Conservation (phyloP, 1,284 basidiomycete genomes). For the Trametes sp. region DNA sequence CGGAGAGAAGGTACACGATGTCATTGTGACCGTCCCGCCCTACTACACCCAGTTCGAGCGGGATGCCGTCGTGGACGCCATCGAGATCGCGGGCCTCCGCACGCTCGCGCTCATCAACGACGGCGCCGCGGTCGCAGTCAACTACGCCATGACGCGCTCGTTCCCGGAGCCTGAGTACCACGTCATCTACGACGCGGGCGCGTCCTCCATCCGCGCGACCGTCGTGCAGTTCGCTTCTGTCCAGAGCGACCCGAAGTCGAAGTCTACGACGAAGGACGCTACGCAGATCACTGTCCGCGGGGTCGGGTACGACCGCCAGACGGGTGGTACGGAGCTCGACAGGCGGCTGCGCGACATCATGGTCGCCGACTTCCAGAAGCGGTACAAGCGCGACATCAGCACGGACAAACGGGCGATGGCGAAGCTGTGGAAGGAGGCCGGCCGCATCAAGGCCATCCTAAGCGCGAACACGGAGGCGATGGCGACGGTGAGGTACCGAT, state of each 20-base stretch:
- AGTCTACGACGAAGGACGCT: constrained; percentile 58
- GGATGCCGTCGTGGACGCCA: constrained; percentile 89
- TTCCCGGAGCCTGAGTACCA: constrained; percentile 89
- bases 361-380: constrained; percentile 76
- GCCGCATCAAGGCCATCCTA: constrained; percentile 90
- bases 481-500: constrained; percentile 61
- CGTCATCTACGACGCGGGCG: constrained; percentile 94
- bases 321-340: constrained; percentile 88
- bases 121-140: constrained; percentile 91
- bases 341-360: constrained; percentile 86
- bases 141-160: constrained; percentile 95
- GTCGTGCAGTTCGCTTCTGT: constrained; percentile 83
- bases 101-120: constrained; percentile 91
- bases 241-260: constrained; percentile 53
- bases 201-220: constrained; percentile 87
- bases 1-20: constrained; percentile 81
- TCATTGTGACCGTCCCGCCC: constrained; percentile 86
- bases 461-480: constrained; percentile 90
- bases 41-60: constrained; percentile 90
- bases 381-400: constrained; percentile 68
- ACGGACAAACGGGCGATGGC: constrained; percentile 89
- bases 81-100: constrained; percentile 88
- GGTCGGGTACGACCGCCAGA: constrained; percentile 81
- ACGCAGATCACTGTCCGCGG: constrained; percentile 82
- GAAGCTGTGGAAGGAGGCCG: constrained; percentile 94